These are phyloP conservation scores for Jatropha multifida DNA, from an alignment of 441 rosid genomes.

Conservation along the genomic window DNA sequence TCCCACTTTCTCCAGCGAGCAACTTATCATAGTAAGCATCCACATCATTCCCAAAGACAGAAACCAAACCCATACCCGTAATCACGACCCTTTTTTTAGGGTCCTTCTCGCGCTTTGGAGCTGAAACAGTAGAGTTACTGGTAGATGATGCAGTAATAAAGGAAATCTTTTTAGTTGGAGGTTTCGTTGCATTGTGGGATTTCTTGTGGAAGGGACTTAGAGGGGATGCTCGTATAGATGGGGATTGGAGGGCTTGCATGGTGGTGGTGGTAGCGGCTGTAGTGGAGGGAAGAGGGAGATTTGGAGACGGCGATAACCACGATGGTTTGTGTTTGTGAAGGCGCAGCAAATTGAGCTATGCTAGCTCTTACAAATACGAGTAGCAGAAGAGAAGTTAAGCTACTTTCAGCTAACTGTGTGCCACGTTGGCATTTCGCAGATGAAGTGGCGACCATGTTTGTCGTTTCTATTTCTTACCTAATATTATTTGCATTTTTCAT, in stretches of 20 bases:
- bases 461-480: neutral
- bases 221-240: conserved; percentile 58
- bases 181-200: conserved; percentile 27
- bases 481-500: too few relatives aligned
- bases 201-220: conserved; percentile 47
- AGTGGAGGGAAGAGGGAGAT: conserved; percentile 4
- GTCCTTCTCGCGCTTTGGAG: conserved; percentile 90
- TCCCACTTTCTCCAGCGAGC: conserved; percentile 89
- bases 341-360: neutral
- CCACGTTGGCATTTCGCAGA: conserved; percentile 15
- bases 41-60: conserved; percentile 91
- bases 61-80: conserved; percentile 93
- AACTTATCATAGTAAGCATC: conserved; percentile 78
- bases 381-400: neutral
- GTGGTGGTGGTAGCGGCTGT: neutral
- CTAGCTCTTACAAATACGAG: neutral
- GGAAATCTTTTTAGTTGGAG: conserved; percentile 35
- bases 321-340: conserved; percentile 16
- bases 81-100: conserved; percentile 94
- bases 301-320: conserved; percentile 38
- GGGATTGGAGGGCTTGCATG: conserved; percentile 72
- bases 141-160: conserved; percentile 60
- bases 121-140: conserved; percentile 40
- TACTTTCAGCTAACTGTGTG: conserved; percentile 14
- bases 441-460: neutral